A percentile compares a stretch with the other conserved stretches of the same genome.
Evolutionary conservation across 2,329 filamentous ascomycete genomes (phyloP).

Genomic region (Cercospora zeae-maydis): DNA sequence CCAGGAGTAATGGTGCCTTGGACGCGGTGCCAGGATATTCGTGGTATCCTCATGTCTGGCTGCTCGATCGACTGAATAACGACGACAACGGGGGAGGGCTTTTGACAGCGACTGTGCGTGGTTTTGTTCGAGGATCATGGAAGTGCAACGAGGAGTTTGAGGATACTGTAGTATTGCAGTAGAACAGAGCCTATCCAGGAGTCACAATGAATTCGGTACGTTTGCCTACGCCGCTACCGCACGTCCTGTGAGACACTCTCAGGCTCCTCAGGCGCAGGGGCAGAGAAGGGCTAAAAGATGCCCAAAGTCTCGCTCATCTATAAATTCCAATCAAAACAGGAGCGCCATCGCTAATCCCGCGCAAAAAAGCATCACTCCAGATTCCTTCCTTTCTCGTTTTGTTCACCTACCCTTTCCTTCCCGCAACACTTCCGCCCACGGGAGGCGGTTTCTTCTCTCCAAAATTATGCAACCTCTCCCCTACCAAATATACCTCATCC

Average conservation of each 20-base stretch:
- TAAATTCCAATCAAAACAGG: neutral
- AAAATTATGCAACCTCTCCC: constrained; percentile 92
- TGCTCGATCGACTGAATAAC: neutral
- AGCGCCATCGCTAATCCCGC: constrained; percentile 14
- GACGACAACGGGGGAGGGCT: neutral
- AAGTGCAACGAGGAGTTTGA: neutral
- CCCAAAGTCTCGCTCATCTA: neutral
- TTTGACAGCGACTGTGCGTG: neutral
- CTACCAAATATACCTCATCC: constrained; percentile 95
- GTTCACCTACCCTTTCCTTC: constrained; percentile 28
- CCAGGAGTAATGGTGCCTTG: neutral
- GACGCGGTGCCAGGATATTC: neutral
- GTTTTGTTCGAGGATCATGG: neutral
- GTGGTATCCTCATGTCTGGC: neutral
- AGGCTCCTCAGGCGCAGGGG: neutral
- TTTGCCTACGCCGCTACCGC: no score
- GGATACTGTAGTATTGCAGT: neutral
- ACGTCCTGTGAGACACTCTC: no score
- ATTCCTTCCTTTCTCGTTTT: neutral
- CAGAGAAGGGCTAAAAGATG: neutral
- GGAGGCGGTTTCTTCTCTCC: constrained; percentile 53
- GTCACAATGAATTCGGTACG: neutral
- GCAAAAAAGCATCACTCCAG: neutral
- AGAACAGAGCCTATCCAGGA: neutral
- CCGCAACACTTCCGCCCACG: constrained; percentile 32